These are phyloP conservation scores for Herpetomonas samuelpessoai DNA, from an alignment of 208 protist genomes.

Conservation along the genomic window DNA sequence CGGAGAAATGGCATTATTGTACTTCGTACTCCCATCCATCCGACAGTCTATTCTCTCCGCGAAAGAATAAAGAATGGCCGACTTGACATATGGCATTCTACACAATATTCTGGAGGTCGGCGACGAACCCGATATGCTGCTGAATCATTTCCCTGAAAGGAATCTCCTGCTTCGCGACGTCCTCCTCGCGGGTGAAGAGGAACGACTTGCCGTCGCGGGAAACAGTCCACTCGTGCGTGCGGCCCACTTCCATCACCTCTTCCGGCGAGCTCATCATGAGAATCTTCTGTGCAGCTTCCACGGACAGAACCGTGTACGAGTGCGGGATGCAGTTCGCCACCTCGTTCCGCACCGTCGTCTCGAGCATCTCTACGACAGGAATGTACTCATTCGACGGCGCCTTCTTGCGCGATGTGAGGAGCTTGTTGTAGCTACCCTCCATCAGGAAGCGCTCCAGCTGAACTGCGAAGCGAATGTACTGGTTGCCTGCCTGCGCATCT, in stretches of 20 bases:
- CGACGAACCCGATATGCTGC: conserved; percentile 73
- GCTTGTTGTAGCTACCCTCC: conserved; percentile 94
- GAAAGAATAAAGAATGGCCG: background rate
- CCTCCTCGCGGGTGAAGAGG: conserved; percentile 75
- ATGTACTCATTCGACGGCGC: conserved; percentile 90
- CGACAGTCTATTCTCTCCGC: too few species aligned
- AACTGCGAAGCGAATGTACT: conserved; percentile 84
- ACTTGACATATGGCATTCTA: conserved; percentile 14
- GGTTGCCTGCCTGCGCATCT: conserved; percentile 61
- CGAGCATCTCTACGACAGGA: conserved; percentile 87
- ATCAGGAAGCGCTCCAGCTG: conserved; percentile 90
- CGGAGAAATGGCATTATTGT: too few species aligned
- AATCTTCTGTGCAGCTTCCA: conserved; percentile 78
- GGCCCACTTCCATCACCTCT: conserved; percentile 67
- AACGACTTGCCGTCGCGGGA: conserved; percentile 48
- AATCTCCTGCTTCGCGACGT: conserved; percentile 68
- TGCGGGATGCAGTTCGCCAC: conserved; percentile 87
- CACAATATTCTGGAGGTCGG: conserved; percentile 84
- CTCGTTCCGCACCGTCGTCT: conserved; percentile 87
- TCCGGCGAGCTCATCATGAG: conserved; percentile 78
- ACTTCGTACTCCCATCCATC: too few species aligned
- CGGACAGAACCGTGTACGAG: conserved; percentile 78
- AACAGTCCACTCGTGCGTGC: conserved; percentile 54
- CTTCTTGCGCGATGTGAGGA: conserved; percentile 79
- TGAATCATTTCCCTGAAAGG: conserved; percentile 80